Base-by-base conservation (phyloP, 1,284 basidiomycete genomes). In the Inonotus obliquus region DNA sequence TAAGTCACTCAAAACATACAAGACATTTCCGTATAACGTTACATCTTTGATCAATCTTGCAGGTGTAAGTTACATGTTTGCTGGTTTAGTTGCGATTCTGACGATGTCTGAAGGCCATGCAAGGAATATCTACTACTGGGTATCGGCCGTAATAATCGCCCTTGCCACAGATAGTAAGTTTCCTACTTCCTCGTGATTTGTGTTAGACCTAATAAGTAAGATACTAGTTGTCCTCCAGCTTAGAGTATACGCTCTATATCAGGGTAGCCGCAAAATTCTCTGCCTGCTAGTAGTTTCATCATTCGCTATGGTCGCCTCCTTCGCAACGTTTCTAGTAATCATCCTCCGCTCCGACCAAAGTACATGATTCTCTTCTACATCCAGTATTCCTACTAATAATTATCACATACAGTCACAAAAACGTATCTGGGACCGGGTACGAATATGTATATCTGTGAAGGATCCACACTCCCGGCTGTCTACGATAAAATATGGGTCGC, bases 231-330 rank as follows among this genome's bases (percentile, higher is more conserved):
- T 29, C 21, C 29, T 59, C 17, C 45, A 48, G 38, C 29, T 59
- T 23, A 48, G 57, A 51, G 29, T 59, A 29, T 59, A 59, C 25
- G 57, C 57, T 19, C 45, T 61, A 38, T 61, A 61, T 41, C 21
- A 48, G 10, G 38, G 41, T 19, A 60, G 52, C 41, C 38, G 27
- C 21, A 54, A 55, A 37, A 60, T 60, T 14, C n/a, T 58, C 7
- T n/a, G 13, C 19, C 27, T 58, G 19, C 27, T 58, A 14, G 6
- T 47, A 27, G 13, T 23, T 21, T 54, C 59, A 35, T 60, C 19
- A 4, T 32, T 35, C 9, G 45, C 48, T 11, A 37, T 59, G 35
- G 35, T 51, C 35, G 45, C 57, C 23, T 47, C 37, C 27, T 55
- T 60, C 25, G 41, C 32, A 25, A 55, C 52, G 4, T 44, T 55